Conservation (phyloP, 345 rosid species). For the Linum trigynum region DNA sequence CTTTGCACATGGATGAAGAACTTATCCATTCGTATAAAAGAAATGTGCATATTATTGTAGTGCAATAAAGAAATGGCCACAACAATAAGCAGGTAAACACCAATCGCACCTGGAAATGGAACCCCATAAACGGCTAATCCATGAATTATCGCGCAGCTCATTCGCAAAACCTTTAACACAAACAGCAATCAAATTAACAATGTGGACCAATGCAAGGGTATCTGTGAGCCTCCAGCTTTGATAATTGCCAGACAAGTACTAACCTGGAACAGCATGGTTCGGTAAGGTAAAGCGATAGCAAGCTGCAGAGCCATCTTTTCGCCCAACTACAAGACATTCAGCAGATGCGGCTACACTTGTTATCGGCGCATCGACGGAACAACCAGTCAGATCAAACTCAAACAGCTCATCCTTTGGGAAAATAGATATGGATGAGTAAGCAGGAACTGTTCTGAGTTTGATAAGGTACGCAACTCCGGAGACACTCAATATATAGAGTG, state of each 20-base stretch:
- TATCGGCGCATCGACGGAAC: slow-evolving; percentile 27
- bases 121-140: slow-evolving; percentile 75
- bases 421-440: slow-evolving; percentile 33
- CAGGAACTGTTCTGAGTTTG: slow-evolving; percentile 31
- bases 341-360: slow-evolving; percentile 46
- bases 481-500: slow-evolving; percentile 49
- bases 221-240: background rate
- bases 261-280: slow-evolving; percentile 52
- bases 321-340: slow-evolving; percentile 57
- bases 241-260: background rate
- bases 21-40: background rate
- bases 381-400: slow-evolving; percentile 38
- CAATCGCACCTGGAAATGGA: slow-evolving; percentile 64
- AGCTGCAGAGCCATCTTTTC: slow-evolving; percentile 56
- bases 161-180: slow-evolving; percentile 39
- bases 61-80: background rate
- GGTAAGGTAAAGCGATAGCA: slow-evolving; percentile 42
- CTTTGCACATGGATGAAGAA: too few species aligned
- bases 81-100: background rate
- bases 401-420: slow-evolving; percentile 39
- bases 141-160: slow-evolving; percentile 71
- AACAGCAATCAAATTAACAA: background rate
- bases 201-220: slow-evolving; percentile 1
- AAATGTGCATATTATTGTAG: background rate
- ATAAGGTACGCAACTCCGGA: slow-evolving; percentile 61